Evolutionary conservation across 805 yeast species (phyloP), one percentile per base, ranked within the genome.

Genomic region (Ogataea trehaloabstinens): DNA sequence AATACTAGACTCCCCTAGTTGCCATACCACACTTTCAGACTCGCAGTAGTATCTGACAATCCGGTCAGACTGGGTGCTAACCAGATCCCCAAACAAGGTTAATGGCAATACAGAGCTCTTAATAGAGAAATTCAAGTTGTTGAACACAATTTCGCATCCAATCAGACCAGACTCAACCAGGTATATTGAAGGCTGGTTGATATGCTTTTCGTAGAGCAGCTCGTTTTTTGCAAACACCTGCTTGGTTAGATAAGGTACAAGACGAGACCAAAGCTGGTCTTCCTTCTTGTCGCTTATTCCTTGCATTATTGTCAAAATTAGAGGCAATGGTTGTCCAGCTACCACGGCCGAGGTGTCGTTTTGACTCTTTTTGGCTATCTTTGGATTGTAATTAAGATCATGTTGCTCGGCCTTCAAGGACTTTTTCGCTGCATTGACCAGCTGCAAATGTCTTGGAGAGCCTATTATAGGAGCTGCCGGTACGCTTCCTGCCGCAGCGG

Each of bases 1-100:
- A 44, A 85, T 60, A 6, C 68, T 62, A 1, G 61, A 64, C 20
- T 64, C 58, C 21, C 77, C 73, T 31, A 90, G 61, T 32, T 74
- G 67, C 96, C 96, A 89, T 2, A 85, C 69, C 7, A 75, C 72
- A 2, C 84, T 67, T 37, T 80, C 85, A 25, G 56, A 62, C 21
- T 46, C 44, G 0, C 80, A 68, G 41, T 46, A 54, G 32, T 72
- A 70, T 40, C 66, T 71, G n/a, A 64, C 60, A 16, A 60, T 50
- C 35, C 70, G 57, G 38, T 76, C 64, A 39, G 66, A 64, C 18
- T 58, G 51, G 2, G 66, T 63, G 19, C 46, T 49, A 10, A 53
- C 65, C 33, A 76, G 51, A 46, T 84, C 88, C 2, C 95, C 93
- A 59, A 83, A 82, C 1, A 85, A 76, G 0, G 91, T 83, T 42